These are phyloP conservation scores for Colletotrichum melonis DNA, from an alignment of 2,329 filamentous ascomycete genomes.

Conservation along the genomic window DNA sequence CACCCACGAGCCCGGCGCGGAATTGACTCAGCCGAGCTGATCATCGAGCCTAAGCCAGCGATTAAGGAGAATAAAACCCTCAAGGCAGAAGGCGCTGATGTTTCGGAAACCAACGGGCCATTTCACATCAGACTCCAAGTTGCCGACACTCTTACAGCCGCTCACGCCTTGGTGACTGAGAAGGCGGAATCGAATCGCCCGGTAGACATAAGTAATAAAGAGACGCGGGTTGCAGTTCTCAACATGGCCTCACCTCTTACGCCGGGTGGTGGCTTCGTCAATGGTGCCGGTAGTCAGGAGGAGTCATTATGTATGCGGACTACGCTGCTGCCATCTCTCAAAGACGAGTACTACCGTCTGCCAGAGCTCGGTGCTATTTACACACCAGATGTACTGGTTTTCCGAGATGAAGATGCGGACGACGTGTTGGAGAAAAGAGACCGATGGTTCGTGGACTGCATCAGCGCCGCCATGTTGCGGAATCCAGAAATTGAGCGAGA, in stretches of 20 bases:
- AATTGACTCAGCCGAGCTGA: conserved; percentile 62
- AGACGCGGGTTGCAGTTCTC: conserved; percentile 60
- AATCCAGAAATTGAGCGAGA: conserved; percentile 62
- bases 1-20: conserved; percentile 67
- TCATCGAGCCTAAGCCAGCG: conserved; percentile 46
- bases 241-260: conserved; percentile 74
- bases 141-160: conserved; percentile 66
- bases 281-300: conserved; percentile 70
- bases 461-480: conserved; percentile 68
- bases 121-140: conserved; percentile 58
- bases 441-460: conserved; percentile 68
- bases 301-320: conserved; percentile 71
- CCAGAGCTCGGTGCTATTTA: conserved; percentile 68
- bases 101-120: not conserved
- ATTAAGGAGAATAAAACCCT: not conserved
- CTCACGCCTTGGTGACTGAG: conserved; percentile 47
- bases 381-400: conserved; percentile 70
- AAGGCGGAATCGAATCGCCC: not conserved
- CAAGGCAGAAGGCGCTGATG: not conserved
- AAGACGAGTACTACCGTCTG: conserved; percentile 68
- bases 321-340: conserved; percentile 68
- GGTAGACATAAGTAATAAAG: not conserved
- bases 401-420: conserved; percentile 53
- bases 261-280: conserved; percentile 70
- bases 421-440: conserved; percentile 56